These are phyloP conservation scores for Fusarium nisikadoi DNA, from an alignment of 2,329 filamentous ascomycete genomes.

Conservation along the genomic window DNA sequence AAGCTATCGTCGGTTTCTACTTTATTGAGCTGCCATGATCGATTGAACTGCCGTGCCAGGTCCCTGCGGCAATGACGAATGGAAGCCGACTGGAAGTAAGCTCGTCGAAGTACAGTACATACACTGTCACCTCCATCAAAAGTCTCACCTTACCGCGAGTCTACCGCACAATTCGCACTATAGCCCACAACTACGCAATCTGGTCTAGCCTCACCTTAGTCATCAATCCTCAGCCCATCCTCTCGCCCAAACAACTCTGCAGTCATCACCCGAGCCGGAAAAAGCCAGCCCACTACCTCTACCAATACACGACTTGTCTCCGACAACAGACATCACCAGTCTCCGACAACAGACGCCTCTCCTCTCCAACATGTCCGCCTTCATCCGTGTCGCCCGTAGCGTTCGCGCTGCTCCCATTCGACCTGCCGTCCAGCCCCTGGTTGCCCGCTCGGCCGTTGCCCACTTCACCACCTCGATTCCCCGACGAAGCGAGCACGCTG, in stretches of 20 bases:
- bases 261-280: slow-evolving; percentile 45
- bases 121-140: slow-evolving; percentile 29
- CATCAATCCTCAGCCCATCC: slow-evolving; percentile 48
- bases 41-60: background rate
- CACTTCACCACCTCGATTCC: slow-evolving; percentile 73
- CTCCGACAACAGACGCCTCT: slow-evolving; percentile 32
- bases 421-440: slow-evolving; percentile 65
- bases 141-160: background rate
- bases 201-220: slow-evolving; percentile 48
- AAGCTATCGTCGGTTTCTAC: background rate
- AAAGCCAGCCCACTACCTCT: slow-evolving; percentile 43
- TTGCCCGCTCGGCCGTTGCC: slow-evolving; percentile 65
- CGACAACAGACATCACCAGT: slow-evolving; percentile 37
- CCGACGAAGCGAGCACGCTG: slow-evolving; percentile 74
- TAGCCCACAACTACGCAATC: slow-evolving; percentile 35
- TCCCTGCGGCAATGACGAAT: slow-evolving; percentile 36
- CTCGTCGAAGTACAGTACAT: slow-evolving; percentile 34
- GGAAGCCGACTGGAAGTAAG: slow-evolving; percentile 40
- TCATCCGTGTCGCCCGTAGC: slow-evolving; percentile 78
- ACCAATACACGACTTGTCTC: slow-evolving; percentile 31
- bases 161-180: slow-evolving; percentile 44
- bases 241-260: slow-evolving; percentile 46
- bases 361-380: slow-evolving; percentile 69
- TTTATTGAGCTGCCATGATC: background rate
- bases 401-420: slow-evolving; percentile 72